Percentiles rank a stretch among this genome's conserved stretches.
Evolutionary conservation across 2,329 filamentous ascomycete species (phyloP).

Genomic region (Bipolaris victoriae): DNA sequence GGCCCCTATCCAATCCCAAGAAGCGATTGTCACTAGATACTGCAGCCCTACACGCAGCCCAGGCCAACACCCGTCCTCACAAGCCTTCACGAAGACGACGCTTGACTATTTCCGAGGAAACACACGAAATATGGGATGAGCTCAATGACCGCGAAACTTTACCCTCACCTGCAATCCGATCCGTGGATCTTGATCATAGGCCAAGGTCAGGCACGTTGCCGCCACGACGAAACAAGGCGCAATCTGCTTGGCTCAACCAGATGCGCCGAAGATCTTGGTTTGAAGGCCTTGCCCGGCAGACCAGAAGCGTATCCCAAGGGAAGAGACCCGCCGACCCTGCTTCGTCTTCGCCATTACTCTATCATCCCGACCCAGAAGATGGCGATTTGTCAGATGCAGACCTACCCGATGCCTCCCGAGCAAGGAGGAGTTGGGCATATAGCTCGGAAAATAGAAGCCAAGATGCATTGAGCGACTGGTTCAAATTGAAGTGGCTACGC

Average conservation of each 20-base stretch:
- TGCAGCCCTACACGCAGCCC: slow-evolving; percentile 27
- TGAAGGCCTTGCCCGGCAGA: slow-evolving; percentile 34
- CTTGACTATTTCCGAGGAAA: slow-evolving; percentile 67
- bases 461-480: slow-evolving; percentile 44
- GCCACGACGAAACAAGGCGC: slow-evolving; percentile 35
- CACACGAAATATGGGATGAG: slow-evolving; percentile 85
- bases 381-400: slow-evolving; percentile 41
- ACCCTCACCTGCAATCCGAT: slow-evolving; percentile 38
- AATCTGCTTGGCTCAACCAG: slow-evolving; percentile 42
- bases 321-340: slow-evolving; percentile 35
- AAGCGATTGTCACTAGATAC: slow-evolving; percentile 32
- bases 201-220: slow-evolving; percentile 45
- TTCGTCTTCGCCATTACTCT: slow-evolving; percentile 29
- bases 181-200: slow-evolving; percentile 39
- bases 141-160: slow-evolving; percentile 67
- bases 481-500: slow-evolving; percentile 49
- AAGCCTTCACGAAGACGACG: slow-evolving; percentile 40
- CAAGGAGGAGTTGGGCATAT: slow-evolving; percentile 37
- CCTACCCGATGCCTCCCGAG: slow-evolving; percentile 20
- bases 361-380: slow-evolving; percentile 40
- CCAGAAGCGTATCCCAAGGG: slow-evolving; percentile 36
- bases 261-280: slow-evolving; percentile 48
- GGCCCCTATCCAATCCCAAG: slow-evolving; percentile 30
- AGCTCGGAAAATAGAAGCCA: slow-evolving; percentile 27
- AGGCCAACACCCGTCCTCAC: slow-evolving; percentile 32